A percentile compares a stretch with the other conserved stretches of the same genome.
These are phyloP conservation scores for Rhynchosporium graminicola DNA, from an alignment of 2,329 filamentous ascomycete species.

Conservation along the genomic window DNA sequence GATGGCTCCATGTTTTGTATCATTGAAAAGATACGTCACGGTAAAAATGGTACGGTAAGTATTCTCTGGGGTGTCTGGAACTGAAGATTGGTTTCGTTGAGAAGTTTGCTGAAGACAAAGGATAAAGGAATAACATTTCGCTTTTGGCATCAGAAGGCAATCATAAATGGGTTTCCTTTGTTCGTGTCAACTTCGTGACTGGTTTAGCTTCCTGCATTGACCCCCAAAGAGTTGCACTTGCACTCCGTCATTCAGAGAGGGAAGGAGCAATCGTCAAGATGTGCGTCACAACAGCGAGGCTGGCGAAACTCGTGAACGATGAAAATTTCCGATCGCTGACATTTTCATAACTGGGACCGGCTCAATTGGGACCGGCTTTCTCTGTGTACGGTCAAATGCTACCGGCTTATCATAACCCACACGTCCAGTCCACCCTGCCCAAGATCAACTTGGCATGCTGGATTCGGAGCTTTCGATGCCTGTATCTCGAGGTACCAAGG, in stretches of 20 bases:
- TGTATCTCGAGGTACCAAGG: too few relatives aligned
- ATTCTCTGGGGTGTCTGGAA: not conserved
- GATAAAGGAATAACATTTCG: slow-evolving; percentile 1
- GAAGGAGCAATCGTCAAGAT: slow-evolving; percentile 1
- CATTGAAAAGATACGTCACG: not conserved
- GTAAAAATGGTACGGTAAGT: not conserved
- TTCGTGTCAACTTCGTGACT: not conserved
- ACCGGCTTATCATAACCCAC: too few relatives aligned
- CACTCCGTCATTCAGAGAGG: not conserved
- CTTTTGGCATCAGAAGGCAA: not conserved
- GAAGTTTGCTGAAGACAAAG: slow-evolving; percentile 3
- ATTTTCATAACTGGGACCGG: too few relatives aligned
- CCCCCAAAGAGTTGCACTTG: not conserved
- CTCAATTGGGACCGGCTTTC: too few relatives aligned
- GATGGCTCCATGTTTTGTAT: not conserved
- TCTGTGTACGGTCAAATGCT: too few relatives aligned
- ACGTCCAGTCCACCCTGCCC: too few relatives aligned
- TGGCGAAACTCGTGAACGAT: too few relatives aligned
- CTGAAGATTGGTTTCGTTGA: slow-evolving; percentile 8
- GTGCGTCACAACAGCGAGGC: not conserved
- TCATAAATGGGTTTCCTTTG: not conserved
- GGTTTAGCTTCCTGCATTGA: too few relatives aligned
- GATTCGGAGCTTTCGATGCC: too few relatives aligned
- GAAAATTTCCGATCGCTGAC: too few relatives aligned
- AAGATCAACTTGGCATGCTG: too few relatives aligned